Percentiles rank a stretch among this genome's conserved stretches.
Evolutionary conservation across 331 rosid genomes (phyloP).

Genomic region (Quercus lobata): DNA sequence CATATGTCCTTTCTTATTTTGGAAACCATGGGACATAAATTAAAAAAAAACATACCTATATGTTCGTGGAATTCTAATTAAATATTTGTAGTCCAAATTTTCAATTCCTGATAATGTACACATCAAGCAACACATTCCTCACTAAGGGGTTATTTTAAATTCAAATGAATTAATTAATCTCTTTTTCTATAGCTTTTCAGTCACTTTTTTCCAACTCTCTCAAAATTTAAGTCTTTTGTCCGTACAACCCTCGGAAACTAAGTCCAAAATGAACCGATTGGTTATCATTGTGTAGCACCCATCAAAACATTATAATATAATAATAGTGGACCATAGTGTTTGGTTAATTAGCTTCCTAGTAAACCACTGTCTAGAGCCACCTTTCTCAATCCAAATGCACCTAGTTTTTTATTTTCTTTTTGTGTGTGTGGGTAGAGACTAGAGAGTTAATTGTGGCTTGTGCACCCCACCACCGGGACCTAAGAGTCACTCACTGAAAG

Average conservation of each 20-base stretch:
- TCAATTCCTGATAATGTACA: no score
- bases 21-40: neutral
- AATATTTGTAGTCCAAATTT: no score
- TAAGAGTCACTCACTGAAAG: conserved; percentile 7
- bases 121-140: no score
- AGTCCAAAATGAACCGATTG: neutral
- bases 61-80: neutral
- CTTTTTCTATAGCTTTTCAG: no score
- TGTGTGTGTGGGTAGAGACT: neutral
- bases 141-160: no score
- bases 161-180: no score
- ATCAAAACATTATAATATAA: neutral
- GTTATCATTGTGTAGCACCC: neutral
- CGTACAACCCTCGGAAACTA: neutral
- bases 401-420: neutral
- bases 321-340: neutral
- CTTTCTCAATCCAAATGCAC: neutral
- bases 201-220: no score
- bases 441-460: conserved; percentile 5
- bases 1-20: neutral
- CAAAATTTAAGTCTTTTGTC: neutral
- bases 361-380: neutral
- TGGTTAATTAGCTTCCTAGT: neutral
- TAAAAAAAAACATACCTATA: neutral
- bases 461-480: neutral